These are phyloP conservation scores for Xylaria arbuscula DNA, from an alignment of 2,329 filamentous ascomycete genomes.

Conservation along the genomic window DNA sequence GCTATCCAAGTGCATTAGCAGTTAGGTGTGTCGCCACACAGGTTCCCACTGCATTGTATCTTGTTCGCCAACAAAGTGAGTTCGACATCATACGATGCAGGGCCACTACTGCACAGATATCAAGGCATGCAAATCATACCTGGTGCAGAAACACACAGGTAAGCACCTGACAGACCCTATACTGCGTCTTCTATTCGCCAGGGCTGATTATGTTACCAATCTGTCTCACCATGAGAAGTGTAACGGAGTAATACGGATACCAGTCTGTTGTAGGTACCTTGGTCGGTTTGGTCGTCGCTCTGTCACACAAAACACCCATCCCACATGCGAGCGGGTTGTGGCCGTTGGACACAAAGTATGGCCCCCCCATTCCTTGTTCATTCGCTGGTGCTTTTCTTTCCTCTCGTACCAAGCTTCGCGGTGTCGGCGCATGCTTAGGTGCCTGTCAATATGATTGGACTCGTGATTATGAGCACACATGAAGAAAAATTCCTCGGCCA, in stretches of 20 bases:
- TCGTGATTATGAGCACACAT: not conserved
- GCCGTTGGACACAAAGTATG: not conserved
- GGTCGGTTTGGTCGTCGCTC: not conserved
- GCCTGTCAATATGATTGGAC: not conserved
- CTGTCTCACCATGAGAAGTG: slow-evolving; percentile 26
- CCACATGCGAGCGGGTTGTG: slow-evolving; percentile 9
- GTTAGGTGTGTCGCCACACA: slow-evolving; percentile 14
- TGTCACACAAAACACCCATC: slow-evolving; percentile 4
- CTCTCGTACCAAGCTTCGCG: not conserved
- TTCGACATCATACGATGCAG: slow-evolving; percentile 14
- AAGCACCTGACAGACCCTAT: slow-evolving; percentile 22
- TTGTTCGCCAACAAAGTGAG: slow-evolving; percentile 15
- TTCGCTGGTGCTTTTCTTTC: not conserved
- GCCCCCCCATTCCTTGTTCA: not conserved
- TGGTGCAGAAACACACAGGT: slow-evolving; percentile 14
- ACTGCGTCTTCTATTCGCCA: slow-evolving; percentile 17
- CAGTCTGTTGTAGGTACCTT: not conserved
- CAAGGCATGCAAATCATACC: slow-evolving; percentile 5
- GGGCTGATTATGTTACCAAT: slow-evolving; percentile 14
- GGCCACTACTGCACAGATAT: not conserved
- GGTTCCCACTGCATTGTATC: slow-evolving; percentile 11
- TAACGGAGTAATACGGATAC: slow-evolving; percentile 8
- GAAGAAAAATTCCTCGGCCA: not conserved
- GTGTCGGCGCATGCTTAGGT: not conserved
- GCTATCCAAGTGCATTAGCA: slow-evolving; percentile 19